Evolutionary conservation across 768 basidiomycete species (phyloP), one percentile per base, ranked within the genome.

Genomic region (Lyophyllum decastes): DNA sequence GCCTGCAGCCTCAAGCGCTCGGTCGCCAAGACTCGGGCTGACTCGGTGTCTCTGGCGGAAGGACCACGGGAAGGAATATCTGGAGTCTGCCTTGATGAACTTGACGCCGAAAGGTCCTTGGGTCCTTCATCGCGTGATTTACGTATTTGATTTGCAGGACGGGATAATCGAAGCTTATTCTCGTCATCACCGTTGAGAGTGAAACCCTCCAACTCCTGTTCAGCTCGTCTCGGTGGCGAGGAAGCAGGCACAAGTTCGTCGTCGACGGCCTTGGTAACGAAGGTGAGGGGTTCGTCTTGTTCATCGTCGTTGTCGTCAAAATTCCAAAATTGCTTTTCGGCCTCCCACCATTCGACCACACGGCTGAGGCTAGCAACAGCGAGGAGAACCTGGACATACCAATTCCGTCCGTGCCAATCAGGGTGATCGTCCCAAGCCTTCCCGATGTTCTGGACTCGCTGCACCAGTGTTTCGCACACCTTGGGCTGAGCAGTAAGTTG

Each of bases 301-400:
- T 94, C 94, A 58, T 92, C 88, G 45, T 91, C 90, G 60, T 90
- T 89, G 68, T 94, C 92, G 68, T 95, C 92, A 69, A 98, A 98
- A 67, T 97, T 97, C 97, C 97, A 99, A 73, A 99, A 99, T 64
- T 95, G 94, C 68, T 95, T 95, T 78, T 98, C 96, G 11, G 97
- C 97, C 73, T 97, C 95, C 94, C 95, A 98, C 96, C 97, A 99
- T 68, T 98, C 97, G 61, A 98, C 90, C 26, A 98, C 97, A 57
- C 96, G 90, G 72, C 90, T 92, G 61, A 99, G 86, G 66, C 93
- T 94, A 30, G 97, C 97, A 48, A 98, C 89, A 21, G 97, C 96
- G 49, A 98, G 87, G 4, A 98, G 82, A 25, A 98, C 89, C 69
- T 96, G 95, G 52, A 98, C 95, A 73, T 98, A 98, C 97, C 96